A percentile compares a stretch with the other conserved stretches of the same genome.
These are phyloP conservation scores for Basidiobolus meristosporus DNA, from an alignment of 371 early-diverging fungal species.

Conservation along the genomic window DNA sequence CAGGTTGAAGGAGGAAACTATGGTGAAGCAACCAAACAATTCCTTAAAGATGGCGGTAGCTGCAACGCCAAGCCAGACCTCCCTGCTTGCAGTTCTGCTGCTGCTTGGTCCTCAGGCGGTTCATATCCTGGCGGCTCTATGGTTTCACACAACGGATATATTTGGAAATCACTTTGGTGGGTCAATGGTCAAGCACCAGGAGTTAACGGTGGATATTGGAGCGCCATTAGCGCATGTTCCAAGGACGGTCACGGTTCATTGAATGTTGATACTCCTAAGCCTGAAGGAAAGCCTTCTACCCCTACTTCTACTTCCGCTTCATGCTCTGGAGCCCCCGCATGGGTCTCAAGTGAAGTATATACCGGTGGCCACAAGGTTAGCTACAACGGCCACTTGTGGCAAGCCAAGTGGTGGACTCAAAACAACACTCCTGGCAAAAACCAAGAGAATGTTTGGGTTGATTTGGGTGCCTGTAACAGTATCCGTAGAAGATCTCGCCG, in stretches of 20 bases:
- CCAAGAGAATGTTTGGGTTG: slow-evolving; percentile 5
- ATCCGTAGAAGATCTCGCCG: slow-evolving; percentile 5
- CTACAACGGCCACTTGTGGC: slow-evolving; percentile 13
- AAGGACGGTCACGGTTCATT: too few species aligned
- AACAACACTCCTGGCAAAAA: slow-evolving; percentile 7
- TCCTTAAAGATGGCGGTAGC: too few species aligned
- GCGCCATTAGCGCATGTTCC: too few species aligned
- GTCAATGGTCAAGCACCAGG: slow-evolving; percentile 11
- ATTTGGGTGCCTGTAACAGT: slow-evolving; percentile 9
- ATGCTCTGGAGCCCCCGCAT: slow-evolving; percentile 9
- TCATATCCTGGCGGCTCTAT: slow-evolving; percentile 16
- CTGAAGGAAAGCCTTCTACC: too few species aligned
- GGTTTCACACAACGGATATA: slow-evolving; percentile 17
- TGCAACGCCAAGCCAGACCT: too few species aligned
- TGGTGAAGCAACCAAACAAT: background rate
- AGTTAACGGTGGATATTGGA: background rate
- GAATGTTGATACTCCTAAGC: too few species aligned
- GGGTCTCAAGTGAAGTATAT: slow-evolving; percentile 11
- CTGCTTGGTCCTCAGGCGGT: slow-evolving; percentile 9
- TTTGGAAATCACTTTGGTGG: slow-evolving; percentile 15
- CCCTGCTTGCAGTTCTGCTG: slow-evolving; percentile 3
- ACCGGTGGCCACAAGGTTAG: slow-evolving; percentile 18
- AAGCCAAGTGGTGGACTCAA: slow-evolving; percentile 18
- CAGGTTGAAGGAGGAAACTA: background rate
- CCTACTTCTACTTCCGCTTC: too few species aligned